Evolutionary conservation across 768 basidiomycete species (phyloP).

Genomic region (Gloeophyllum trabeum): DNA sequence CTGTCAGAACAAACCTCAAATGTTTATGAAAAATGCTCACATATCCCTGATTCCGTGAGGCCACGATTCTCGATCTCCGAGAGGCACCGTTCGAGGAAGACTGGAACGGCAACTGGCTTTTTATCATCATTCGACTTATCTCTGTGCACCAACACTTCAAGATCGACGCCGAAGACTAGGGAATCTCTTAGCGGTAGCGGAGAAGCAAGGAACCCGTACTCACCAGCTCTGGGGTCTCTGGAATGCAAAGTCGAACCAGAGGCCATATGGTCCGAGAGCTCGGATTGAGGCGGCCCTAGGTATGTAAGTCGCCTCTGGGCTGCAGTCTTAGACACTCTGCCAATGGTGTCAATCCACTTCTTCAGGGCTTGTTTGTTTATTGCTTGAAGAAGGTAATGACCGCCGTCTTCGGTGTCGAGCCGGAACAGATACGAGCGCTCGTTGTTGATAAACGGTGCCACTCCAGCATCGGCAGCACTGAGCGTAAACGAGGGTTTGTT

Average conservation of each 20-base stretch:
- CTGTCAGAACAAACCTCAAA: background rate
- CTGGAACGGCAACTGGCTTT: constrained; percentile 49
- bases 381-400: constrained; percentile 72
- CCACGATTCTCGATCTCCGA: constrained; percentile 66
- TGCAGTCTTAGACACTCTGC: constrained; percentile 56
- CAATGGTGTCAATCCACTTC: constrained; percentile 71
- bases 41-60: constrained; percentile 73
- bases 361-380: constrained; percentile 58
- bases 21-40: constrained; percentile 33
- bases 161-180: constrained; percentile 67
- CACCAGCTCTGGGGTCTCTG: constrained; percentile 69
- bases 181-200: background rate
- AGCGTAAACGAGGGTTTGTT: constrained; percentile 69
- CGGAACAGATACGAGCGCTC: constrained; percentile 78
- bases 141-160: constrained; percentile 56
- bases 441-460: constrained; percentile 64
- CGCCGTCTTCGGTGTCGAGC: constrained; percentile 80
- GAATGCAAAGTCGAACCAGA: constrained; percentile 44
- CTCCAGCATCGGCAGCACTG: constrained; percentile 61
- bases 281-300: constrained; percentile 65
- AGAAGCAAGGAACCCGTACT: constrained; percentile 13
- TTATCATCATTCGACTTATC: constrained; percentile 43
- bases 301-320: constrained; percentile 76
- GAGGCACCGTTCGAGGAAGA: constrained; percentile 54
- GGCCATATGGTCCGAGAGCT: constrained; percentile 65